phyloP scores from a whole-genome alignment of 306 rosid genomes.

The Urtica urens region DNA sequence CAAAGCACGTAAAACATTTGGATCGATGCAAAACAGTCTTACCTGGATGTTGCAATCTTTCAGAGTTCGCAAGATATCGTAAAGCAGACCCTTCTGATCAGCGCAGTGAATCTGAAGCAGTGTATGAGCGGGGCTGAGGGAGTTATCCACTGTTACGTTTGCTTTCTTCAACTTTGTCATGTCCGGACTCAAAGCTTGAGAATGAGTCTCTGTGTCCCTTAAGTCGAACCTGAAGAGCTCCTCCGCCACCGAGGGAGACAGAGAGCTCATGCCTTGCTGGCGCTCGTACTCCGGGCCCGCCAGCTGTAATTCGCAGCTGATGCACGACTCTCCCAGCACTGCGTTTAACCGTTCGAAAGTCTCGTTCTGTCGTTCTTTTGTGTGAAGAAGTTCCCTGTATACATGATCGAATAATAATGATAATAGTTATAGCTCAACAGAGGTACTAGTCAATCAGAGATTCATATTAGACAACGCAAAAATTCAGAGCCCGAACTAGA shows the following conservation, averaged over 20 bases:
- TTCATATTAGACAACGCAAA: too few species aligned
- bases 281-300: constrained; percentile 47
- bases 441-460: too few species aligned
- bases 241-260: constrained; percentile 38
- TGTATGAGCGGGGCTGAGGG: constrained; percentile 64
- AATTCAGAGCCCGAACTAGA: too few species aligned
- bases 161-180: constrained; percentile 46
- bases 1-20: too few species aligned
- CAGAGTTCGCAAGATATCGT: constrained; percentile 66
- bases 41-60: constrained; percentile 65
- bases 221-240: constrained; percentile 48
- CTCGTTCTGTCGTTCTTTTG: constrained; percentile 47
- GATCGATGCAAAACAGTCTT: too few species aligned
- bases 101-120: constrained; percentile 52
- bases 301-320: constrained; percentile 53
- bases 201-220: constrained; percentile 31
- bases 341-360: constrained; percentile 33
- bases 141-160: constrained; percentile 46
- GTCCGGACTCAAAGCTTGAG: constrained; percentile 58
- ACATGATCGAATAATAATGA: too few species aligned
- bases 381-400: constrained; percentile 60
- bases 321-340: constrained; percentile 47
- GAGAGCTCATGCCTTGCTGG: constrained; percentile 40
- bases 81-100: constrained; percentile 67
- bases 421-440: too few species aligned